A percentile compares a stretch with the other conserved stretches of the same genome.
Evolutionary conservation across 1,139 yeast genomes (phyloP).

Genomic region (Yamadazyma jaroonii): DNA sequence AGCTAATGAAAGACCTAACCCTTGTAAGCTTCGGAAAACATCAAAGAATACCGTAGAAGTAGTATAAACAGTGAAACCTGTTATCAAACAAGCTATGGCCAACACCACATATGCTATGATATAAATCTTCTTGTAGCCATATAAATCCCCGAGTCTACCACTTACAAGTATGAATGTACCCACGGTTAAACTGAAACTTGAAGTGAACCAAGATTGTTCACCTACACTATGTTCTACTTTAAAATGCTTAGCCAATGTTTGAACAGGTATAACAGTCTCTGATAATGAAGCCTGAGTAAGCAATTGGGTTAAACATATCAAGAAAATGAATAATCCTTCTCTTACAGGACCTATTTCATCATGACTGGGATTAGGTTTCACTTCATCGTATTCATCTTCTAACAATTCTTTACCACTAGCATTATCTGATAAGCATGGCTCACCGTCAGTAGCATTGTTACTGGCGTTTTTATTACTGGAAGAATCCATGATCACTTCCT

Average conservation of each 20-base stretch:
- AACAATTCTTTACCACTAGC: neutral
- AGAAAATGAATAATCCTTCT: constrained; percentile 11
- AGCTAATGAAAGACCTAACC: constrained; percentile 56
- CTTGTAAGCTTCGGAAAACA: constrained; percentile 56
- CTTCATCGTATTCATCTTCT: constrained; percentile 1
- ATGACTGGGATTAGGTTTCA: constrained; percentile 13
- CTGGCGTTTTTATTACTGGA: too few species aligned
- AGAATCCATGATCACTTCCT: too few species aligned
- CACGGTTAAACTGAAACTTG: constrained; percentile 55
- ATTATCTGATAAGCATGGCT: too few species aligned
- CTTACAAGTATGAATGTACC: constrained; percentile 62
- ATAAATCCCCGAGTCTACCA: constrained; percentile 64
- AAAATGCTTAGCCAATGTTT: constrained; percentile 36
- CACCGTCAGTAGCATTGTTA: too few species aligned
- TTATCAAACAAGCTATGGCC: constrained; percentile 46
- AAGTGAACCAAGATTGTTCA: constrained; percentile 57
- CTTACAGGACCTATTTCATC: constrained; percentile 11
- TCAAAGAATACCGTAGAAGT: constrained; percentile 43
- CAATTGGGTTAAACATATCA: constrained; percentile 13
- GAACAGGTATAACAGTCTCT: constrained; percentile 41
- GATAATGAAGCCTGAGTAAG: constrained; percentile 49
- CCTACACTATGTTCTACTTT: constrained; percentile 34
- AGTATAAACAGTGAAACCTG: constrained; percentile 50
- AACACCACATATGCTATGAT: constrained; percentile 48
- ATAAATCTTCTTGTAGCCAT: constrained; percentile 52